A percentile compares a stretch with the other conserved stretches of the same genome.
Evolutionary conservation across 257 asterid species (phyloP).

Genomic region (Solanum sitiens): DNA sequence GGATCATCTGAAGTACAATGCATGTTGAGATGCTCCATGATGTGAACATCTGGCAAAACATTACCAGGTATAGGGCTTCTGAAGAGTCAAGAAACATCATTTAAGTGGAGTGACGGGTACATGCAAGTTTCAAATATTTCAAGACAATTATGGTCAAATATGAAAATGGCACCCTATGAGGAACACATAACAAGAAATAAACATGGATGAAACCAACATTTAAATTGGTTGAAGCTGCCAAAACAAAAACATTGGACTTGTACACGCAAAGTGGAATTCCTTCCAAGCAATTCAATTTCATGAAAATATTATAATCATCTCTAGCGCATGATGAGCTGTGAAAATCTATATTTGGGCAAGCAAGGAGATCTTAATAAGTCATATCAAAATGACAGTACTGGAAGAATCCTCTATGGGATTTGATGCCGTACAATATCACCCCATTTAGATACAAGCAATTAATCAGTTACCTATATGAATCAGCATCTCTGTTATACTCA

Average conservation of each 20-base stretch:
- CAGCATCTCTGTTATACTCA: slow-evolving; percentile 98
- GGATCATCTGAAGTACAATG: not conserved
- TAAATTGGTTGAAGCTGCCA: not conserved
- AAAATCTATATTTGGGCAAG: not conserved
- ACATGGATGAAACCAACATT: not conserved
- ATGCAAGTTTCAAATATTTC: not conserved
- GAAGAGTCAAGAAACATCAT: not conserved
- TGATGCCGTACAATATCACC: not conserved
- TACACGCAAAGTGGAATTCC: not conserved
- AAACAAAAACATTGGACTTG: not conserved
- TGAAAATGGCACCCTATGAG: not conserved
- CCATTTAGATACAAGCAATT: not conserved
- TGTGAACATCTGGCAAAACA: not conserved
- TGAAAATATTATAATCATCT: not conserved
- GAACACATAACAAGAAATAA: not conserved
- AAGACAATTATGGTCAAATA: not conserved
- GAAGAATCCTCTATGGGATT: not conserved
- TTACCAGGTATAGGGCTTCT: not conserved
- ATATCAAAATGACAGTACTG: not conserved
- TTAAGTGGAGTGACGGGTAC: not conserved
- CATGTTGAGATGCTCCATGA: not conserved
- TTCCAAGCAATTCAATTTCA: not conserved
- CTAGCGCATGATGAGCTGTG: not conserved
- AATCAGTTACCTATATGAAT: slow-evolving; percentile 69
- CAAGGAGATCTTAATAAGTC: not conserved